Evolutionary conservation across 129 eudicot species (phyloP).

Genomic region (Saposhnikovia divaricata): DNA sequence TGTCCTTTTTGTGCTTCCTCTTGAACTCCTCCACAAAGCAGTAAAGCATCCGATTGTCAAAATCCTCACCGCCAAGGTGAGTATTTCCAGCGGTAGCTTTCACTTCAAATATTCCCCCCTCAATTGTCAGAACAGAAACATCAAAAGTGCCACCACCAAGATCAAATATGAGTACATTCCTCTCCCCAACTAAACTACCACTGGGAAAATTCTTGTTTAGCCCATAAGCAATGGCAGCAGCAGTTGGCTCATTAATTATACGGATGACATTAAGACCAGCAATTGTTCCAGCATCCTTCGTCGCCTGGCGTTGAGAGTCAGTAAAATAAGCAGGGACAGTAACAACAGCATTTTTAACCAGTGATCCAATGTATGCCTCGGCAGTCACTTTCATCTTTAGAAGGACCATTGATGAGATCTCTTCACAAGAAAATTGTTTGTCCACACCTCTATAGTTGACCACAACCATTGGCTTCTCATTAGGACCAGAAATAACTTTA

Average conservation of each 20-base stretch:
- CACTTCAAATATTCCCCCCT: constrained; percentile 31
- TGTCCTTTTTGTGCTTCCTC: constrained; percentile 27
- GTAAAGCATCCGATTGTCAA: constrained; percentile 33
- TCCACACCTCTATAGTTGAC: constrained; percentile 36
- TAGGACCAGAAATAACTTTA: constrained; percentile 26
- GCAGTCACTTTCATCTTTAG: constrained; percentile 33
- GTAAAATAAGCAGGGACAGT: constrained; percentile 43
- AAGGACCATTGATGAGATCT: constrained; percentile 37
- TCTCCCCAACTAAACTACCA: constrained; percentile 19
- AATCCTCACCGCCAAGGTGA: constrained; percentile 35
- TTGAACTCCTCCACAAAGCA: constrained; percentile 33
- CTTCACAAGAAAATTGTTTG: constrained; percentile 34
- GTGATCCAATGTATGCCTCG: constrained; percentile 26
- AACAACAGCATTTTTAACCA: constrained; percentile 30
- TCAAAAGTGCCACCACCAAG: constrained; percentile 44
- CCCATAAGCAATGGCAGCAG: constrained; percentile 41
- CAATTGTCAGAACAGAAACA: constrained; percentile 33
- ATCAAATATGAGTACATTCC: constrained; percentile 38
- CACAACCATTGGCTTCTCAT: constrained; percentile 36
- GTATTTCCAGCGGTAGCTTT: constrained; percentile 34
- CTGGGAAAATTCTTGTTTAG: constrained; percentile 25
- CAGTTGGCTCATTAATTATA: constrained; percentile 37
- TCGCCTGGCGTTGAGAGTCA: constrained; percentile 35
- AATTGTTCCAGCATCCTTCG: constrained; percentile 33
- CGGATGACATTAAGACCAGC: constrained; percentile 36